Evolutionary conservation across 2,329 filamentous ascomycete species (phyloP), one percentile per base, ranked within the genome.

Genomic region (Sordariomycetes sp.): DNA sequence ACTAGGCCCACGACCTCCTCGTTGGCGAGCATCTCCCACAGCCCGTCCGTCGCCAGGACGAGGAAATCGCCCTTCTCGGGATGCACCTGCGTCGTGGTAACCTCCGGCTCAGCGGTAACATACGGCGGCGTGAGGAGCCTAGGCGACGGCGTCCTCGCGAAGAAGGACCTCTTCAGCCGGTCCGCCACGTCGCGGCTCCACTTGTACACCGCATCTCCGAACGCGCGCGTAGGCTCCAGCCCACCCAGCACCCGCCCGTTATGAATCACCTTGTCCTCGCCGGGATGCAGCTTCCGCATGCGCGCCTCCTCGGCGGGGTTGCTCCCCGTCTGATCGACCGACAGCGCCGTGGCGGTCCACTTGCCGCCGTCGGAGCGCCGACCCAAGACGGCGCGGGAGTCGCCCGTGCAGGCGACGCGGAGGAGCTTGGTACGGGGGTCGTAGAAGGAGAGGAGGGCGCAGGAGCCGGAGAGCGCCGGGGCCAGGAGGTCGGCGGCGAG

Each of bases 11-110:
- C 88, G 1, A 96, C 94, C 74, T 99, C 94, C 68, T 99, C 94
- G 65, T 97, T 99, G 53, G 90, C 96, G 60, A 99, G 78, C 94
- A 97, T 97, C 72, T 99, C 94, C 94, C 94, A 99, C 1, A 99
- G 78, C 3, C 94, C 94, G 67, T 99, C 94, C 0, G 94, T 96
- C 24, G 94, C 94, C 77, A 99, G 85, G 60, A 99, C 92, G 13
- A 99, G 78, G 65, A 99, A 99, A 68, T 99, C 94, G 52, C 92
- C 91, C 61, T 89, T 89, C 57, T 89, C 82, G 1, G 94, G 94
- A 64, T 92, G 79, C 56, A 99, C 86, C 69, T 94, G 87, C 52
- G 92, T 97, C 1, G 90, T 96, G 0, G 92, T 97, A 56, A 99
- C 82, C 24, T 97, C 80, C 2, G 94, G 94, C 71, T 99, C 95